Evolutionary conservation across 2,329 filamentous ascomycete species (phyloP).

Genomic region (Penicillium sp.): DNA sequence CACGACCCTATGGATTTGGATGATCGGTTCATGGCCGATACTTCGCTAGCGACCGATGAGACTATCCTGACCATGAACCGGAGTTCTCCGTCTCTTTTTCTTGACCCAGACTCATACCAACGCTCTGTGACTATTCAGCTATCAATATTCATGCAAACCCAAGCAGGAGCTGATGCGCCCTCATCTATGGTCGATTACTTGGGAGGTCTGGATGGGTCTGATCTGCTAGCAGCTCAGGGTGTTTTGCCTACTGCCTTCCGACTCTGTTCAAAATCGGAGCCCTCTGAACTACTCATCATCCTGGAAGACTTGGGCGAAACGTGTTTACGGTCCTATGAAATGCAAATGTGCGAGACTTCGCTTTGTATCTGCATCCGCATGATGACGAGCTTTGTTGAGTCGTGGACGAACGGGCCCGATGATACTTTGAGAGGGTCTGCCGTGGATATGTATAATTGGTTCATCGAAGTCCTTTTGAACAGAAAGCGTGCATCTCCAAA

Average conservation of each 20-base stretch:
- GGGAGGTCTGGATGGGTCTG: constrained; percentile 34
- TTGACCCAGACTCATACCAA: constrained; percentile 36
- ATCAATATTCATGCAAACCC: constrained; percentile 28
- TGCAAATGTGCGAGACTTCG: constrained; percentile 70
- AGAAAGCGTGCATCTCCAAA: constrained; percentile 66
- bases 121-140: constrained; percentile 36
- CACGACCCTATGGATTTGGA: constrained; percentile 46
- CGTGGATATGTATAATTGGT: constrained; percentile 74
- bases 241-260: constrained; percentile 32
- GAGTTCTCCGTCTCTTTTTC: constrained; percentile 30
- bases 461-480: constrained; percentile 63
- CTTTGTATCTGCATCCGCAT: constrained; percentile 64
- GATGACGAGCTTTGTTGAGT: constrained; percentile 59
- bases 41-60: constrained; percentile 22
- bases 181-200: constrained; percentile 36
- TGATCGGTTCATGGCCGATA: constrained; percentile 32
- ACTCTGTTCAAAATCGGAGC: constrained; percentile 28
- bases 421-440: constrained; percentile 62
- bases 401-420: constrained; percentile 59
- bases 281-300: constrained; percentile 42
- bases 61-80: constrained; percentile 32
- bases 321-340: constrained; percentile 54
- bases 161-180: constrained; percentile 7
- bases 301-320: constrained; percentile 49
- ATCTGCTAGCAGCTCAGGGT: constrained; percentile 38